Evolutionary conservation across 2,329 filamentous ascomycete species (phyloP).

Genomic region (Bimuria novae-zelandiae): DNA sequence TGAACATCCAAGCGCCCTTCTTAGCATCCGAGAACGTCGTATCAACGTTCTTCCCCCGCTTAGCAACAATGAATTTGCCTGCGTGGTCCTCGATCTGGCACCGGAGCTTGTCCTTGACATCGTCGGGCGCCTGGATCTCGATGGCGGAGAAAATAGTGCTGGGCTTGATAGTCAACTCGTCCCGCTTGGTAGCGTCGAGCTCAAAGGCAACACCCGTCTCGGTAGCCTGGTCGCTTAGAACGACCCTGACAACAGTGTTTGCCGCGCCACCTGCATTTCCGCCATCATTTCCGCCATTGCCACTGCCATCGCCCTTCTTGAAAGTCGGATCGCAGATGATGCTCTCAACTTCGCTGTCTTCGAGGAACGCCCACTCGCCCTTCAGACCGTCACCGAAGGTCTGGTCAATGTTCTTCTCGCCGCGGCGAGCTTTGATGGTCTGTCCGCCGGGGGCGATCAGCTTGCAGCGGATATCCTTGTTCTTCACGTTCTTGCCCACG

Average conservation of each 20-base stretch:
- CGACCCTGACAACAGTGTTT: neutral
- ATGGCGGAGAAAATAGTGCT: neutral
- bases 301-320: neutral
- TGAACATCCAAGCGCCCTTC: conserved; percentile 3
- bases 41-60: neutral
- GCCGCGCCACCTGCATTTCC: neutral
- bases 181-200: neutral
- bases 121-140: neutral
- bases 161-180: neutral
- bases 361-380: conserved; percentile 4
- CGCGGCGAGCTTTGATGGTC: neutral
- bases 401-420: conserved; percentile 3
- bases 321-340: conserved; percentile 4
- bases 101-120: conserved; percentile 1
- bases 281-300: neutral
- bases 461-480: conserved; percentile 3
- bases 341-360: conserved; percentile 5
- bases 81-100: conserved; percentile 8
- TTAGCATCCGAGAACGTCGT: conserved; percentile 7
- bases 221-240: conserved; percentile 2
- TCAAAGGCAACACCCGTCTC: conserved; percentile 2
- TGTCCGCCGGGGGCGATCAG: neutral
- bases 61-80: neutral
- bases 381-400: neutral
- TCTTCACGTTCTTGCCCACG: conserved; percentile 8